phyloP scores from a whole-genome alignment of 1,284 basidiomycete genomes.

The Ganoderma sinense region DNA sequence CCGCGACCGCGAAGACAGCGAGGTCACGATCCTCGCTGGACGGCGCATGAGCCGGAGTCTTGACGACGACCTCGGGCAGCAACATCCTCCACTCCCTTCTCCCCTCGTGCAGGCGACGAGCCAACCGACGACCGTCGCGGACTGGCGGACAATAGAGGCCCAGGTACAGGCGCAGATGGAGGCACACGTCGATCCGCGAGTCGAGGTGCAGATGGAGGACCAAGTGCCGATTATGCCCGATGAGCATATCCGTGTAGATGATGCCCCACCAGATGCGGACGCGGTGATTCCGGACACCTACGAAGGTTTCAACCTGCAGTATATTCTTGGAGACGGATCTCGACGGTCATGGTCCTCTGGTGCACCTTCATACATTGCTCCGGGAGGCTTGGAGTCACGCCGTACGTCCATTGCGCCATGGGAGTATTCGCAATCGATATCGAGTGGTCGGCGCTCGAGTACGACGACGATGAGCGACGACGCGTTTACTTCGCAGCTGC shows the following conservation, averaged over 20 bases:
- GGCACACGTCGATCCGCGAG: conserved; percentile 25
- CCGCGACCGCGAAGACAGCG: conserved; percentile 39
- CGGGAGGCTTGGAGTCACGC: conserved; percentile 19
- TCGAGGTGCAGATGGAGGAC: conserved; percentile 27
- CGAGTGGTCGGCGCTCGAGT: conserved; percentile 53
- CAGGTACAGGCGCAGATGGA: conserved; percentile 20
- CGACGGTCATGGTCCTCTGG: conserved; percentile 44
- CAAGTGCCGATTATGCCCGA: conserved; percentile 26
- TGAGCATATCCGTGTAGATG: conserved; percentile 7
- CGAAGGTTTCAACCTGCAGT: conserved; percentile 52
- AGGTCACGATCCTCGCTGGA: conserved; percentile 34
- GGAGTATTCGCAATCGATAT: conserved; percentile 26
- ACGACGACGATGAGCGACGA: conserved; percentile 58
- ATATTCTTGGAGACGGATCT: conserved; percentile 48
- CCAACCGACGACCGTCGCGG: conserved; percentile 27
- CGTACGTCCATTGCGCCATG: conserved; percentile 26
- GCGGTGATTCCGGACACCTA: conserved; percentile 34
- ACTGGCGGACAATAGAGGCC: conserved; percentile 28
- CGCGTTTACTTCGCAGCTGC: conserved; percentile 61
- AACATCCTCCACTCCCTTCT: not conserved
- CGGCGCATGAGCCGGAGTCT: conserved; percentile 34
- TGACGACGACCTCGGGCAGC: conserved; percentile 29
- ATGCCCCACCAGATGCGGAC: conserved; percentile 4
- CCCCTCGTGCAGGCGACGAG: conserved; percentile 24
- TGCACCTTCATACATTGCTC: conserved; percentile 46